Percentiles rank a stretch among this genome's conserved stretches.
These are phyloP conservation scores for Harrya chromipes DNA, from an alignment of 768 basidiomycete species.

Conservation along the genomic window DNA sequence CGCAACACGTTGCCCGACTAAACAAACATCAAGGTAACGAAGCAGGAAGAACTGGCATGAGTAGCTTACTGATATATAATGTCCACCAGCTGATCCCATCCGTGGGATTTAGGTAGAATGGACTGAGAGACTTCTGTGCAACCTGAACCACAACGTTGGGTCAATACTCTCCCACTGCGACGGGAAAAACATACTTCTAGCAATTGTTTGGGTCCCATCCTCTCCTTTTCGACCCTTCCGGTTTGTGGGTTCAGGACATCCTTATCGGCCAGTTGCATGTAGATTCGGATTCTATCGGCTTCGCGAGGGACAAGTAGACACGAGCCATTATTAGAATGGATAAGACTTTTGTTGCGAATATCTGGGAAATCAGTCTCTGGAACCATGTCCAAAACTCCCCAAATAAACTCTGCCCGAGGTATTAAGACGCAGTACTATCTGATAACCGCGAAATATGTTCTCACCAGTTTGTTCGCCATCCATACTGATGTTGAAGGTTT, in stretches of 20 bases:
- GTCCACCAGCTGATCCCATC: conserved; percentile 48
- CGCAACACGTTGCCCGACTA: conserved; percentile 57
- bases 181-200: conserved; percentile 31
- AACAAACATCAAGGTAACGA: neutral
- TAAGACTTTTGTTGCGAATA: conserved; percentile 43
- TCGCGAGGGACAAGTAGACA: conserved; percentile 54
- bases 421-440: neutral
- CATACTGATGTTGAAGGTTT: conserved; percentile 60
- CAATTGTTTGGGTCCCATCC: conserved; percentile 38
- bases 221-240: conserved; percentile 40
- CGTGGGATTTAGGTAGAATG: conserved; percentile 34
- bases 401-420: conserved; percentile 34
- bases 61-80: conserved; percentile 42
- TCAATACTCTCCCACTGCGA: neutral
- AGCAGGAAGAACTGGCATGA: neutral
- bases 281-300: conserved; percentile 44
- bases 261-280: conserved; percentile 47
- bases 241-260: conserved; percentile 36
- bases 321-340: conserved; percentile 51
- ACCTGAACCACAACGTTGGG: conserved; percentile 21
- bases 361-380: conserved; percentile 55
- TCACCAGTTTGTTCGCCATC: conserved; percentile 66
- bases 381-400: conserved; percentile 46
- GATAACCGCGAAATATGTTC: neutral
- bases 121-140: conserved; percentile 39